These are phyloP conservation scores for Phycomyces nitens DNA, from an alignment of 192 early-diverging fungal species.

Conservation along the genomic window DNA sequence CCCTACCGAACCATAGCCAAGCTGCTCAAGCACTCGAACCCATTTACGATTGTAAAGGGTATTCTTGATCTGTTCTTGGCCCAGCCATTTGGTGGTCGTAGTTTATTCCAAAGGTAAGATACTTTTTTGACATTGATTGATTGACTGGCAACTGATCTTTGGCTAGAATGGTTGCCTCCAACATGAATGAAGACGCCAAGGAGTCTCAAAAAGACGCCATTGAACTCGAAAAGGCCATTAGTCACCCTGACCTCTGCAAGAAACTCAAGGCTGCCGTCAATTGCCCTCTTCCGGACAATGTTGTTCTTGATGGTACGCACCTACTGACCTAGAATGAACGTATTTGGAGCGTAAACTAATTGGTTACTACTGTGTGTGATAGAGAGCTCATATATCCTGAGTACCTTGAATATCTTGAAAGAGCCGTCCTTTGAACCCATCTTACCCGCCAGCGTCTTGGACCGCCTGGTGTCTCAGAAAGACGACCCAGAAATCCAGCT, in stretches of 20 bases:
- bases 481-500: constrained; percentile 47
- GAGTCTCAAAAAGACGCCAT: constrained; percentile 45
- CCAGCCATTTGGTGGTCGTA: constrained; percentile 53
- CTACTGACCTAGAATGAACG: constrained; percentile 2
- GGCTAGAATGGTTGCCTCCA: constrained; percentile 51
- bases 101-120: constrained; percentile 49
- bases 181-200: constrained; percentile 48
- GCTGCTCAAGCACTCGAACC: constrained; percentile 53
- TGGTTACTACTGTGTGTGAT: too few relatives aligned
- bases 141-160: too few relatives aligned
- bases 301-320: background rate
- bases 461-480: constrained; percentile 39
- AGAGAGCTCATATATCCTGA: background rate
- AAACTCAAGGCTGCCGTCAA: constrained; percentile 50
- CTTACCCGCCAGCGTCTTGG: background rate
- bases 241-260: constrained; percentile 34
- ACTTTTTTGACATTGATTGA: background rate
- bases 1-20: constrained; percentile 50
- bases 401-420: constrained; percentile 8
- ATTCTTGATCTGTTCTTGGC: constrained; percentile 55
- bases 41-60: constrained; percentile 52
- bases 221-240: constrained; percentile 20
- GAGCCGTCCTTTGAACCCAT: constrained; percentile 7
- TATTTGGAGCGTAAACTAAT: background rate
- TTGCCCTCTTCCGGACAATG: constrained; percentile 1